Conservation (phyloP, 148 eudicot species). For the Selenicereus undatus region DNA sequence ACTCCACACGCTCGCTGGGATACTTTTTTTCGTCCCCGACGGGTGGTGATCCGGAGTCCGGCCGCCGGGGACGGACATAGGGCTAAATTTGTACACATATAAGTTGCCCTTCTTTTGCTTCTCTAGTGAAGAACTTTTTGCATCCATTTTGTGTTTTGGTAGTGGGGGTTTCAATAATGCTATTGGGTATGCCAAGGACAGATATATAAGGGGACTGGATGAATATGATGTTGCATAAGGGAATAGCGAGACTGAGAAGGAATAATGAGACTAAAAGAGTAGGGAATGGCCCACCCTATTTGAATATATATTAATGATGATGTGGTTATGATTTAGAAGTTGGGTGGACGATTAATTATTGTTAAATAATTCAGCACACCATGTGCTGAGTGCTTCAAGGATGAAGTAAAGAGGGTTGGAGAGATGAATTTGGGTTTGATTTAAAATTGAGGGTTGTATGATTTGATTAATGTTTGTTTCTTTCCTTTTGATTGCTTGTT, state of each 20-base stretch:
- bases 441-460: background rate
- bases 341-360: constrained; percentile 22
- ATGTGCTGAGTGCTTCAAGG: constrained; percentile 43
- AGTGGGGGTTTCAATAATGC: constrained; percentile 1
- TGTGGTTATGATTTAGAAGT: constrained; percentile 11
- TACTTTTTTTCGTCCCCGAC: constrained; percentile 31
- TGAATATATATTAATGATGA: constrained; percentile 3
- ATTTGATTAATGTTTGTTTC: constrained; percentile 20
- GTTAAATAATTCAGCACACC: constrained; percentile 30
- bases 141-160: constrained; percentile 24
- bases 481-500: background rate
- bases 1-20: constrained; percentile 29
- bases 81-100: constrained; percentile 57
- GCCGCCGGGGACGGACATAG: constrained; percentile 27
- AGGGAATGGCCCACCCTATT: background rate
- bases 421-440: constrained; percentile 6
- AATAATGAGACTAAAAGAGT: constrained; percentile 17
- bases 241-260: constrained; percentile 14
- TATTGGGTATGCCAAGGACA: background rate
- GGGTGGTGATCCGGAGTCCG: constrained; percentile 34
- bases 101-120: constrained; percentile 47
- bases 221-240: constrained; percentile 6
- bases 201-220: background rate
- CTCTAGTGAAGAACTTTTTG: constrained; percentile 18
- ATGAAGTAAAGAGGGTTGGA: constrained; percentile 20